Percentiles rank a stretch among this genome's conserved stretches.
Evolutionary conservation across 257 asterid genomes (phyloP).

Genomic region (Anisodus tanguticus): DNA sequence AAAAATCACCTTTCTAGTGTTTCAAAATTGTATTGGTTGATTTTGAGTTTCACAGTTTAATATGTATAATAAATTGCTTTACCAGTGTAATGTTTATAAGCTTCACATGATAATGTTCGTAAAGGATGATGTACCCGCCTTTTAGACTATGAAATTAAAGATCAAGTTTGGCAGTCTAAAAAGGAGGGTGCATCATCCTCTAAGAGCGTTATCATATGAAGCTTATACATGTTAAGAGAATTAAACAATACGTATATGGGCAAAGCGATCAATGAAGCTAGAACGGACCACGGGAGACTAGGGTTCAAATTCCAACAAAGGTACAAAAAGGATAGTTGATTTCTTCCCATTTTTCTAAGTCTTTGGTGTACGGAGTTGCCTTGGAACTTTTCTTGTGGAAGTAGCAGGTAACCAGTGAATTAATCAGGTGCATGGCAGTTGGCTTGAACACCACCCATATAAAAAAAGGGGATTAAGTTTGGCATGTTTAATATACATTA

Average conservation of each 20-base stretch:
- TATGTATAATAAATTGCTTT: background rate
- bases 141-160: background rate
- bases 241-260: background rate
- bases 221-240: background rate
- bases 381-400: background rate
- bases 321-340: background rate
- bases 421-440: background rate
- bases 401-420: slow-evolving; percentile 6
- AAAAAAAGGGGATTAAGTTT: background rate
- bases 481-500: background rate
- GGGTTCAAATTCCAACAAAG: slow-evolving; percentile 8
- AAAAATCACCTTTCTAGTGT: background rate
- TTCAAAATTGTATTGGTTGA: background rate
- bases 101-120: background rate
- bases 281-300: background rate
- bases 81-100: background rate
- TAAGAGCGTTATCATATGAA: background rate
- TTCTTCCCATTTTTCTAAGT: background rate
- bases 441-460: background rate
- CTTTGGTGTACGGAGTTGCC: background rate
- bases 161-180: background rate
- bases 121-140: background rate
- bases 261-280: background rate
- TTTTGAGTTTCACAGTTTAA: background rate
- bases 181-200: background rate